Evolutionary conservation across 306 rosid genomes (phyloP).

Genomic region (Potentilla sterilis): DNA sequence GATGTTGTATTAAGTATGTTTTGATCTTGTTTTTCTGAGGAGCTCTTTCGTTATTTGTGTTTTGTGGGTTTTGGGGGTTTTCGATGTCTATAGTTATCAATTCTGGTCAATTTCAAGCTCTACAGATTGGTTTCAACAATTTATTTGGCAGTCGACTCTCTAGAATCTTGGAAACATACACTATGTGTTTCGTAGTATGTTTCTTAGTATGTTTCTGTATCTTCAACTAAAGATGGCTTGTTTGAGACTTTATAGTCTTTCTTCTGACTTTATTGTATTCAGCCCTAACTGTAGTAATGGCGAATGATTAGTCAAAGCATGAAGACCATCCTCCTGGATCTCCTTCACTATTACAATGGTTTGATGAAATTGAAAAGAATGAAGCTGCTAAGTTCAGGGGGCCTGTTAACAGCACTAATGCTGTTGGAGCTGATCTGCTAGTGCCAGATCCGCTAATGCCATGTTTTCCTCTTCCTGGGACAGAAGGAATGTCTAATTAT

Average conservation of each 20-base stretch:
- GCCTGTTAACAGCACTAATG: background rate
- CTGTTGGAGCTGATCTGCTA: conserved; percentile 19
- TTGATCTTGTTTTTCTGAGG: background rate
- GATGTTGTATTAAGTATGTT: background rate
- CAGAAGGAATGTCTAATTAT: conserved; percentile 21
- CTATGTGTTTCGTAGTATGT: background rate
- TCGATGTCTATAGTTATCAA: background rate
- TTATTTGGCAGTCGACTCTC: background rate
- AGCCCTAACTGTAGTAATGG: conserved; percentile 17
- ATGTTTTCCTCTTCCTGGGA: conserved; percentile 20
- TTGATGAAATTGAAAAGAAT: conserved; percentile 18
- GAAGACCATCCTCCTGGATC: conserved; percentile 11
- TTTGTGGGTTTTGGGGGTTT: background rate
- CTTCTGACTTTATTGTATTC: conserved; percentile 2
- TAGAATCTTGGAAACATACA: background rate
- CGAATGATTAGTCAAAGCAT: conserved; percentile 21
- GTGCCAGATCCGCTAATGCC: conserved; percentile 11
- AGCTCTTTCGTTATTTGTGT: background rate
- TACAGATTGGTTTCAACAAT: background rate
- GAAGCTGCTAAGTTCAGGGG: conserved; percentile 15
- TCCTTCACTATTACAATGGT: conserved; percentile 13
- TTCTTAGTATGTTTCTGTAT: background rate
- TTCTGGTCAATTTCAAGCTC: background rate
- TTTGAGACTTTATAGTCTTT: background rate
- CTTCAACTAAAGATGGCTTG: background rate